Conservation (phyloP, 2,329 filamentous ascomycete genomes). For the Pseudogymnoascus sp. region DNA sequence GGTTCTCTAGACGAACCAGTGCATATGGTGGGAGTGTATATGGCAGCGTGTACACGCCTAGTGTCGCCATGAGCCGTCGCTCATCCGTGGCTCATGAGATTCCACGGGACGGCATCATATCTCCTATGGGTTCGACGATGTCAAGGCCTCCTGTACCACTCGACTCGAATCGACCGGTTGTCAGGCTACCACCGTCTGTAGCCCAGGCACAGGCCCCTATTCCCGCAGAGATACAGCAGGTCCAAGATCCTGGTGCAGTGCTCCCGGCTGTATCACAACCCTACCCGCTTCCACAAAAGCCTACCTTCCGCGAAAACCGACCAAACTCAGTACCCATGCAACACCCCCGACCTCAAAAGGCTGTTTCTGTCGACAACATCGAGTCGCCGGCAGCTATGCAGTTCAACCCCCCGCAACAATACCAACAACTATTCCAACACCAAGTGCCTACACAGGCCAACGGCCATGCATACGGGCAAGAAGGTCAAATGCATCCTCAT, state of each 20-base stretch:
- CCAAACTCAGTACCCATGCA: constrained; percentile 64
- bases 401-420: constrained; percentile 53
- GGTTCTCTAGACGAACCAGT: constrained; percentile 73
- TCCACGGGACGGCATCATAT: constrained; percentile 66
- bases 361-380: constrained; percentile 86
- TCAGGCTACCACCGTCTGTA: constrained; percentile 64
- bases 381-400: constrained; percentile 61
- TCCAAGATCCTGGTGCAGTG: constrained; percentile 3
- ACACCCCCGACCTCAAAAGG: constrained; percentile 89
- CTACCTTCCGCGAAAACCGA: constrained; percentile 49
- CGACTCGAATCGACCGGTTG: constrained; percentile 63
- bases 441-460: constrained; percentile 75
- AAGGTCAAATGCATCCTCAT: constrained; percentile 51
- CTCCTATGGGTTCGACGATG: constrained; percentile 71
- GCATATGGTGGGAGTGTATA: constrained; percentile 63
- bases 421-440: constrained; percentile 86
- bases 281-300: constrained; percentile 52
- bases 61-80: constrained; percentile 77
- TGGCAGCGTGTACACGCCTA: constrained; percentile 78
- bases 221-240: constrained; percentile 18
- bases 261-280: constrained; percentile 37
- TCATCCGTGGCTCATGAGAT: constrained; percentile 68
- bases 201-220: constrained; percentile 27
- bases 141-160: constrained; percentile 56
- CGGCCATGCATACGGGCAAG: constrained; percentile 45